Evolutionary conservation across 495 filamentous ascomycete genomes (phyloP), one percentile per base, ranked within the genome.

Genomic region (Aspergillus sparsus): DNA sequence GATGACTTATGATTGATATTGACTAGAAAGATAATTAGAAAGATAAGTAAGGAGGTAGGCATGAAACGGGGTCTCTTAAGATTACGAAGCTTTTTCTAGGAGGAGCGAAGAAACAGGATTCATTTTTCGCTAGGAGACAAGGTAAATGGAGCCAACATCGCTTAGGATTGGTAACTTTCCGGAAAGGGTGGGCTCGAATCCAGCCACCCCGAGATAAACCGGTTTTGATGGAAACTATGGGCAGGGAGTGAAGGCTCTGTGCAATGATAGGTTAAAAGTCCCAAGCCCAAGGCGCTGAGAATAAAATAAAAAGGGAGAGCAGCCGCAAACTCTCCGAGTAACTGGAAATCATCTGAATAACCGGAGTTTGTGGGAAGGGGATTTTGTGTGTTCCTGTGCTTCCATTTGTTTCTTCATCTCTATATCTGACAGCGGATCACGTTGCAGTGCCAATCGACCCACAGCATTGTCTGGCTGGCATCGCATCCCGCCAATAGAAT

Each of bases 1-100:
- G 12, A 7, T 42, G 39, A 9, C 11, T 12, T 27, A 15, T 10
- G 32, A 50, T 16, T 2, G 11, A 35, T n/a, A 7, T 12, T 9
- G 0, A 13, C 49, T 27, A 13, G 21, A 31, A 11, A 18, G 39
- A 7, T 11, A 33, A 39, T 32, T 9, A 13, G 7, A 15, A 47
- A 33, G 15, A 41, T 18, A 46, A 49, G 44, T 31, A 34, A 3
- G 15, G 15, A 12, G 37, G 49, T 9, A 5, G 27, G 27, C 35
- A 21, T 37, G 55, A 45, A 41, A 42, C 36, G 8, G 53, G 8
- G 53, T 41, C 11, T 34, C 66, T 8, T 11, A 50, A 11, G 36
- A 15, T 6, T 74, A 67, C 49, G 64, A 68, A 32, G 65, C 55
- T 1, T 70, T 64, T 50, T 68, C 67, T 7, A 15, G 71, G 66